These are phyloP conservation scores for Hygrophoropsis aurantiaca DNA, from an alignment of 768 basidiomycete genomes.

Conservation along the genomic window DNA sequence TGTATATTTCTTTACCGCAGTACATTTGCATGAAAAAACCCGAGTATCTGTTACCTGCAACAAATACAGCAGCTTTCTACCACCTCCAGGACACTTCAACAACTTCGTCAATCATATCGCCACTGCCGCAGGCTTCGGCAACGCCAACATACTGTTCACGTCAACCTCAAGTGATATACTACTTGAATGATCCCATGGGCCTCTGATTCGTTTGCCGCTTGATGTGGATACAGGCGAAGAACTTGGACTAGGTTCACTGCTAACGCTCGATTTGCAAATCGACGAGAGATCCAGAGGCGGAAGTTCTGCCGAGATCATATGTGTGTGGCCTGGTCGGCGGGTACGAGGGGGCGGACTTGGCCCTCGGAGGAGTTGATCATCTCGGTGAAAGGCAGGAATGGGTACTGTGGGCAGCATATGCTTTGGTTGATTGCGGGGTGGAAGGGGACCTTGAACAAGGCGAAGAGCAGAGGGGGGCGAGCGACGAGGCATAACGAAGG, in stretches of 20 bases:
- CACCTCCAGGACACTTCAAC: neutral
- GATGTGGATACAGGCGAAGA: slow-evolving; percentile 18
- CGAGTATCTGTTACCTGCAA: slow-evolving; percentile 9
- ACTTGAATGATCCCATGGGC: slow-evolving; percentile 61
- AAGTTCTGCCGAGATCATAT: slow-evolving; percentile 17
- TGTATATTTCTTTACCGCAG: slow-evolving; percentile 1
- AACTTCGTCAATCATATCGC: slow-evolving; percentile 11
- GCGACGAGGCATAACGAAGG: slow-evolving; percentile 58
- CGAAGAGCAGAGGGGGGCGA: slow-evolving; percentile 66
- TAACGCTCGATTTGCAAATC: slow-evolving; percentile 15
- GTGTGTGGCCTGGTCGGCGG: slow-evolving; percentile 6
- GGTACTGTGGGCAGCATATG: slow-evolving; percentile 71
- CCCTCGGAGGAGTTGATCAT: slow-evolving; percentile 21
- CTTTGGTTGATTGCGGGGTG: slow-evolving; percentile 58
- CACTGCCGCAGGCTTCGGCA: slow-evolving; percentile 44
- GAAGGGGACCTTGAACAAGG: slow-evolving; percentile 60
- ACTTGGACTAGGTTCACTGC: slow-evolving; percentile 6
- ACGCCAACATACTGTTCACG: slow-evolving; percentile 45
- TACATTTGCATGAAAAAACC: neutral
- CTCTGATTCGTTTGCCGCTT: slow-evolving; percentile 31
- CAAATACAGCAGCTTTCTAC: slow-evolving; percentile 8
- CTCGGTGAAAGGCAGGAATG: slow-evolving; percentile 46
- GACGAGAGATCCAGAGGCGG: slow-evolving; percentile 19
- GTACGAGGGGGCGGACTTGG: slow-evolving; percentile 18
- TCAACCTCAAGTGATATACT: slow-evolving; percentile 43